Percentiles rank a stretch among this genome's conserved stretches.
These are phyloP conservation scores for Fraxinus baroniana DNA, from an alignment of 305 asterid species.

Conservation along the genomic window DNA sequence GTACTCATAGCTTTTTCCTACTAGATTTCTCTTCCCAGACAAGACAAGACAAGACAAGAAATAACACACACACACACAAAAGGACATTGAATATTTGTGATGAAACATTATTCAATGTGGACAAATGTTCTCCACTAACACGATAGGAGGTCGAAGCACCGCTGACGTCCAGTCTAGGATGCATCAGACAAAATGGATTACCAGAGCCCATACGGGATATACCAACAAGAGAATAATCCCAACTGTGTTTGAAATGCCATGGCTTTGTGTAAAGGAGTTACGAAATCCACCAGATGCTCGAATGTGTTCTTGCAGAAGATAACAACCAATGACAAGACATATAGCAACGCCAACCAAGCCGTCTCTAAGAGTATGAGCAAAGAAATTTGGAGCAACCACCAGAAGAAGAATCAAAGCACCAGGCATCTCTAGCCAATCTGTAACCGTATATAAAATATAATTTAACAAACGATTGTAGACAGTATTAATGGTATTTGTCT, in stretches of 20 bases:
- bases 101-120: neutral
- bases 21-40: neutral
- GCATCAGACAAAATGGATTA: slow-evolving; percentile 40
- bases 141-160: neutral
- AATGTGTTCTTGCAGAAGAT: slow-evolving; percentile 82
- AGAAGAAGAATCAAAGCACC: slow-evolving; percentile 81
- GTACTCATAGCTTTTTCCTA: no score
- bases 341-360: slow-evolving; percentile 61
- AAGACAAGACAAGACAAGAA: no score
- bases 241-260: slow-evolving; percentile 77
- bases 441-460: neutral
- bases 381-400: slow-evolving; percentile 77
- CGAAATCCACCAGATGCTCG: slow-evolving; percentile 90
- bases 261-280: slow-evolving; percentile 70
- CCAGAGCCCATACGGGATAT: slow-evolving; percentile 75
- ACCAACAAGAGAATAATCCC: slow-evolving; percentile 74
- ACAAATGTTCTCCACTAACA: neutral
- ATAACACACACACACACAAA: neutral
- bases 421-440: slow-evolving; percentile 92
- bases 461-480: no score
- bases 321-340: slow-evolving; percentile 71
- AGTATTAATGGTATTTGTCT: no score
- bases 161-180: neutral
- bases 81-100: neutral
- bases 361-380: slow-evolving; percentile 53